Conservation (phyloP, 768 basidiomycete species). For the Strobilomyces echinocephalus region DNA sequence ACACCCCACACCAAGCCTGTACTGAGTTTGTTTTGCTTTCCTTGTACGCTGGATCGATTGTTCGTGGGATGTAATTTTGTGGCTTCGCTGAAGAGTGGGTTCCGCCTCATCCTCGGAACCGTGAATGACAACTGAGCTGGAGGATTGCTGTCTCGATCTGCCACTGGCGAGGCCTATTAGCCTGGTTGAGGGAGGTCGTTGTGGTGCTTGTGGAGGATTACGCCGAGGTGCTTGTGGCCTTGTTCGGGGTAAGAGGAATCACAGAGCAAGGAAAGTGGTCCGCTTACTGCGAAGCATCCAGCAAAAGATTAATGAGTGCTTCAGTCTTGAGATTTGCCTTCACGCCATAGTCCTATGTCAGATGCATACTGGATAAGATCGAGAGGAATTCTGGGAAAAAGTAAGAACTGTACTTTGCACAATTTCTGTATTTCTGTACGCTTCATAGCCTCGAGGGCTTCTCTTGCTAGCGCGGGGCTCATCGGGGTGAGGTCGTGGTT, state of each 20-base stretch:
- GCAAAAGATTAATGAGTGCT: slow-evolving; percentile 67
- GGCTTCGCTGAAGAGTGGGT: slow-evolving; percentile 20
- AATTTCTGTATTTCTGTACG: slow-evolving; percentile 52
- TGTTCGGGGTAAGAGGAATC: slow-evolving; percentile 29
- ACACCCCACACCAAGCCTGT: slow-evolving; percentile 65
- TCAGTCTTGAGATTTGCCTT: slow-evolving; percentile 81
- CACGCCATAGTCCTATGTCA: slow-evolving; percentile 65
- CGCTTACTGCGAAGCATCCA: slow-evolving; percentile 46
- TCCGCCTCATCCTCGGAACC: slow-evolving; percentile 42
- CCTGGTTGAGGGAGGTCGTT: slow-evolving; percentile 32
- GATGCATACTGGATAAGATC: slow-evolving; percentile 12
- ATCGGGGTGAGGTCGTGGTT: slow-evolving; percentile 36
- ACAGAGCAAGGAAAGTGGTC: slow-evolving; percentile 33
- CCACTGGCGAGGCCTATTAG: slow-evolving; percentile 26
- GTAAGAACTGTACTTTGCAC: slow-evolving; percentile 46
- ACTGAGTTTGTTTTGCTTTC: slow-evolving; percentile 71
- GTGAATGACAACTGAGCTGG: slow-evolving; percentile 36
- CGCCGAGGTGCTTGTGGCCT: slow-evolving; percentile 26
- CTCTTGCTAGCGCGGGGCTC: slow-evolving; percentile 41
- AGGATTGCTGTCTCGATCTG: slow-evolving; percentile 30
- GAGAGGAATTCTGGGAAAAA: slow-evolving; percentile 12
- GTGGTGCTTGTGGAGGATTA: slow-evolving; percentile 17
- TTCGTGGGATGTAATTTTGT: slow-evolving; percentile 10
- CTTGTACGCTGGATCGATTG: slow-evolving; percentile 41
- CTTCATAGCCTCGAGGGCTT: slow-evolving; percentile 50